Evolutionary conservation across 148 eudicot genomes (phyloP), one percentile per base, ranked within the genome.

Genomic region (Cornus controversa): DNA sequence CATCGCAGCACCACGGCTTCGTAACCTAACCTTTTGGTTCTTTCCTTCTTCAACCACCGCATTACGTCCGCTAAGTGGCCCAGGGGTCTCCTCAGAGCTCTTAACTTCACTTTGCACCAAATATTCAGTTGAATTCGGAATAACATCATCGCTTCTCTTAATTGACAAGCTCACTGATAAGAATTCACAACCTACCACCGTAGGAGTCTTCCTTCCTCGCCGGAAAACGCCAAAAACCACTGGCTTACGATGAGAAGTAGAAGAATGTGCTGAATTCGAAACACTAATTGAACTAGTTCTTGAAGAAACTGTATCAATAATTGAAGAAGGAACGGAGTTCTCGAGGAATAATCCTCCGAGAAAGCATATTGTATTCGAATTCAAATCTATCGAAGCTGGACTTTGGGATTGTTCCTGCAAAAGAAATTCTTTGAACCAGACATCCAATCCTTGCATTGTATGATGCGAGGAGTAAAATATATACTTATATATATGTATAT

Each of bases 261-360:
- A 57, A 26, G 75, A 78, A 62, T 40, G 34, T 23, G 28, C 16
- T 23, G 67, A 25, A 69, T 58, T 69, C 0, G 79, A 75, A 75
- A 22, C n/a, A 14, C 11, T 66, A 50, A 13, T 67, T 0, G 78
- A 66, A 37, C 40, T 29, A 54, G 50, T 23, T 18, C 69, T 73
- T 23, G 78, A 45, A 20, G 80, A 70, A 37, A 89, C 62, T 34
- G 28, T 73, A 54, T 82, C 75, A 53, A 86, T 16, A 25, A 91
- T 76, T 24, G 91, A 88, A 50, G 86, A 84, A 34, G 92, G 85
- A 75, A 89, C 70, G 13, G 71, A 71, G 75, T 80, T 76, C 66
- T 91, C 96, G 23, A 91, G 89, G 77, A 91, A 93, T 29, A 90
- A 82, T 18, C 96, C 94, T 22, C 98, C 94, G 75, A 58, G 29